Conservation (phyloP, 2,329 filamentous ascomycete species). For the Epichloe glyceriae region DNA sequence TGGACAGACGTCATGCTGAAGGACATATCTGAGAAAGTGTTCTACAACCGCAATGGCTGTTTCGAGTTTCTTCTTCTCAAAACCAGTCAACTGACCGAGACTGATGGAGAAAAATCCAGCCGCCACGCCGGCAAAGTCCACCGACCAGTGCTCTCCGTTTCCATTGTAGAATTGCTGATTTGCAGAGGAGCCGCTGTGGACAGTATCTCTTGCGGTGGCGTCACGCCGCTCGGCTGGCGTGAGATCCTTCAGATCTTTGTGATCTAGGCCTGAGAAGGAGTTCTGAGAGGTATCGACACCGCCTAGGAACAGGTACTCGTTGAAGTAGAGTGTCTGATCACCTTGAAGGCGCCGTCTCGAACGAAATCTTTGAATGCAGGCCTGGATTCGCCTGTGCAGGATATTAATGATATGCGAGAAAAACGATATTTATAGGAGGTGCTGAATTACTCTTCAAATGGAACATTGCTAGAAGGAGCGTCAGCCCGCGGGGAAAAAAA, state of each 20-base stretch:
- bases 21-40: conserved; percentile 81
- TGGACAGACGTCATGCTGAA: conserved; percentile 73
- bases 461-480: conserved; percentile 11
- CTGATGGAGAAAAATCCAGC: conserved; percentile 62
- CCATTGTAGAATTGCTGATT: conserved; percentile 36
- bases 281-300: conserved; percentile 52
- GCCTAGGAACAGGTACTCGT: conserved; percentile 70
- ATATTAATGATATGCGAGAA: neutral
- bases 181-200: conserved; percentile 33
- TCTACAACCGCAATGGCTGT: conserved; percentile 52
- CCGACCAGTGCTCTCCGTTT: conserved; percentile 47
- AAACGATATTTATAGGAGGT: neutral
- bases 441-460: conserved; percentile 41
- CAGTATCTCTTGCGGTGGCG: conserved; percentile 49
- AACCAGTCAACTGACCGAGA: conserved; percentile 42
- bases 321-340: conserved; percentile 52
- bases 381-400: conserved; percentile 59
- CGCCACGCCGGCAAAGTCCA: conserved; percentile 70
- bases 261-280: conserved; percentile 48
- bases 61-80: conserved; percentile 41
- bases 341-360: conserved; percentile 60
- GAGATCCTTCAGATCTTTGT: conserved; percentile 39
- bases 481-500: neutral
- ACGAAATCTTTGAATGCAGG: conserved; percentile 72
- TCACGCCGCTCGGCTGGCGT: conserved; percentile 49